Evolutionary conservation across 352 stramenopile species (phyloP).

Genomic region (Aphanomyces euteiches): DNA sequence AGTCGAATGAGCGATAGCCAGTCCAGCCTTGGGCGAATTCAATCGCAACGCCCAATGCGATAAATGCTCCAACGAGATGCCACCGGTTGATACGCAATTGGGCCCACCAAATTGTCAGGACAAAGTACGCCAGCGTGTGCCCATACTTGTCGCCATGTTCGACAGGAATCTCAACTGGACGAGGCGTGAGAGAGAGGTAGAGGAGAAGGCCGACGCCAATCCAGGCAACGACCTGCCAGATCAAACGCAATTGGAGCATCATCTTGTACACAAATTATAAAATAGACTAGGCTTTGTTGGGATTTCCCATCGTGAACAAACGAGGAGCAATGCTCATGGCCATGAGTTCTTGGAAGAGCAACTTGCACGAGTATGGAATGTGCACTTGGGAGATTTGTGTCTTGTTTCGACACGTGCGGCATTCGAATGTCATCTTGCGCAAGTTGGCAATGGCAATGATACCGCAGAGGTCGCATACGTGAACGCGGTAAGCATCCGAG

Average conservation of each 20-base stretch:
- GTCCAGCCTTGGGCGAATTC: constrained; percentile 19
- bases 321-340: constrained; percentile 99
- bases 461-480: constrained; percentile 98
- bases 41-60: constrained; percentile 15
- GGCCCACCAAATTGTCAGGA: constrained; percentile 18
- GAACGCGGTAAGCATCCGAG: constrained; percentile 98
- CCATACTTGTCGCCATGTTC: constrained; percentile 23
- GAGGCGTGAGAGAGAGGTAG: constrained; percentile 24
- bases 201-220: constrained; percentile 18
- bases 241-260: neutral
- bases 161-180: constrained; percentile 5
- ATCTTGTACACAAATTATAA: constrained; percentile 2
- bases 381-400: constrained; percentile 94
- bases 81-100: neutral
- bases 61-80: neutral
- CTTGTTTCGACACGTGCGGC: constrained; percentile 92
- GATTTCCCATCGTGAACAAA: constrained; percentile 92
- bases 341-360: constrained; percentile 99
- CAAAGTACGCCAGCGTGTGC: constrained; percentile 2
- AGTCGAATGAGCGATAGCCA: constrained; percentile 15
- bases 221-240: constrained; percentile 11
- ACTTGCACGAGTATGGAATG: constrained; percentile 99
- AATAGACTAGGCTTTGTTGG: constrained; percentile 41
- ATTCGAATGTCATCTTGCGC: constrained; percentile 99
- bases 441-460: constrained; percentile 99